Conservation (phyloP, 2,329 filamentous ascomycete species). For the Pseudogymnoascus sp. region DNA sequence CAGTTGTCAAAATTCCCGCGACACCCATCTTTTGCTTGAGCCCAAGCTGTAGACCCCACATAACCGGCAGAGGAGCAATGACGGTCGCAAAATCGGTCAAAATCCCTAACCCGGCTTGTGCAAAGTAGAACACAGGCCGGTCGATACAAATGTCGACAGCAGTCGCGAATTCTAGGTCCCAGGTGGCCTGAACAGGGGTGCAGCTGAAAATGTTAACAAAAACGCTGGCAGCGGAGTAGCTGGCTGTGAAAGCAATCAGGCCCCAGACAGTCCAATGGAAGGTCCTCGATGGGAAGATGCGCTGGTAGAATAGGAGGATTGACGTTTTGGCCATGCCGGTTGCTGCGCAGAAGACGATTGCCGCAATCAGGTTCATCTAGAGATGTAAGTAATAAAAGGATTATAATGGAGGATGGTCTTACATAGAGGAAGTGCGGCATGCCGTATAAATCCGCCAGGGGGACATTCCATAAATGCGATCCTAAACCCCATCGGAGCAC, state of each 20-base stretch:
- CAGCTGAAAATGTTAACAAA: conserved; percentile 26
- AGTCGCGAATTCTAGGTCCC: conserved; percentile 20
- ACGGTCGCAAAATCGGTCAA: conserved; percentile 24
- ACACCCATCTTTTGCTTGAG: conserved; percentile 36
- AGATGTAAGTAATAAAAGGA: conserved; percentile 13
- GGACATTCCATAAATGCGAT: conserved; percentile 22
- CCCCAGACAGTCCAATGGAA: conserved; percentile 21
- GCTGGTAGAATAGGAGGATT: conserved; percentile 24
- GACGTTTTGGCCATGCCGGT: conserved; percentile 24
- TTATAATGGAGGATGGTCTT: background rate
- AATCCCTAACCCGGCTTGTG: conserved; percentile 24
- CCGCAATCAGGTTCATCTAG: conserved; percentile 18
- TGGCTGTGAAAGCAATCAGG: conserved; percentile 22
- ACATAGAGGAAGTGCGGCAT: conserved; percentile 12
- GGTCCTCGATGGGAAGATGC: conserved; percentile 22
- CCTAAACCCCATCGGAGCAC: conserved; percentile 21
- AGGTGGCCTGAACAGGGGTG: conserved; percentile 22
- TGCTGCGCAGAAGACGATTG: conserved; percentile 19
- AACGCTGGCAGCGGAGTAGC: conserved; percentile 22
- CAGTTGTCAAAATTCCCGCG: conserved; percentile 29
- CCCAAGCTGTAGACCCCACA: conserved; percentile 36
- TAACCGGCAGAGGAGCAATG: conserved; percentile 35
- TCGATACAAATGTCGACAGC: conserved; percentile 23
- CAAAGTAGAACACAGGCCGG: conserved; percentile 25
- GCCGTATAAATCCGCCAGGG: conserved; percentile 11